Percentiles rank a stretch among this genome's conserved stretches.
Evolutionary conservation across 2,329 filamentous ascomycete species (phyloP).

Genomic region (Neofusicoccum ribis): DNA sequence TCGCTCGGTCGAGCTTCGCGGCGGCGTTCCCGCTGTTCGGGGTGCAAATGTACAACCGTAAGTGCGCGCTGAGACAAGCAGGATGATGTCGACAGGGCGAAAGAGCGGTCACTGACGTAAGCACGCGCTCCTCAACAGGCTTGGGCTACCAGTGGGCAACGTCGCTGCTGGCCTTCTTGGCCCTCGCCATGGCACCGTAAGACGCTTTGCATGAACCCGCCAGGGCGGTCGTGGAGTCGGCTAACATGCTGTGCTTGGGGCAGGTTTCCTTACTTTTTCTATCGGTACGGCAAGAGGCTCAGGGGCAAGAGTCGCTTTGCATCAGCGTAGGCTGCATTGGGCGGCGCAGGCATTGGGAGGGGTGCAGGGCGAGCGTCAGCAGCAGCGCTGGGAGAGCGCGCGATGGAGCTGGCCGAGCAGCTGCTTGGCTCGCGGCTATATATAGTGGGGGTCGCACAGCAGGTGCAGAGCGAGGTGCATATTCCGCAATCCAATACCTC

Average conservation of each 20-base stretch:
- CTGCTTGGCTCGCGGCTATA: slow-evolving; percentile 18
- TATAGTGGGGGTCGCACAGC: slow-evolving; percentile 21
- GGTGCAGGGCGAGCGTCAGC: slow-evolving; percentile 4
- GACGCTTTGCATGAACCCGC: slow-evolving; percentile 26
- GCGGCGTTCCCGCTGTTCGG: slow-evolving; percentile 50
- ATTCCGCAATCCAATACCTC: slow-evolving; percentile 16
- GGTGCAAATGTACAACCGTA: slow-evolving; percentile 54
- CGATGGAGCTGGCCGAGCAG: slow-evolving; percentile 3
- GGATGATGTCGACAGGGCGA: slow-evolving; percentile 25
- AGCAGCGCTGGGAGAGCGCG: background rate
- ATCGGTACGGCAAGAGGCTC: slow-evolving; percentile 50
- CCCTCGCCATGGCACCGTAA: slow-evolving; percentile 51
- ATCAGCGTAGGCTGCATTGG: slow-evolving; percentile 31
- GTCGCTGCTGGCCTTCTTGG: slow-evolving; percentile 49
- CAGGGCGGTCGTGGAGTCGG: slow-evolving; percentile 28
- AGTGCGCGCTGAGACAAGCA: slow-evolving; percentile 31
- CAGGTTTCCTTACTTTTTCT: slow-evolving; percentile 50
- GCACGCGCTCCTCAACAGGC: slow-evolving; percentile 30
- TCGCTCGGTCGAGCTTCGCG: slow-evolving; percentile 50
- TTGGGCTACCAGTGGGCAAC: slow-evolving; percentile 54
- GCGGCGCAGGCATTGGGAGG: slow-evolving; percentile 4
- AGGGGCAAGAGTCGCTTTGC: slow-evolving; percentile 51
- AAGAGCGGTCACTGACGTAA: slow-evolving; percentile 48
- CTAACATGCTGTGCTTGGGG: slow-evolving; percentile 32
- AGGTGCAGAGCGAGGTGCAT: slow-evolving; percentile 13